Conservation (phyloP, 345 rosid species). For the Citrus reticulata region DNA sequence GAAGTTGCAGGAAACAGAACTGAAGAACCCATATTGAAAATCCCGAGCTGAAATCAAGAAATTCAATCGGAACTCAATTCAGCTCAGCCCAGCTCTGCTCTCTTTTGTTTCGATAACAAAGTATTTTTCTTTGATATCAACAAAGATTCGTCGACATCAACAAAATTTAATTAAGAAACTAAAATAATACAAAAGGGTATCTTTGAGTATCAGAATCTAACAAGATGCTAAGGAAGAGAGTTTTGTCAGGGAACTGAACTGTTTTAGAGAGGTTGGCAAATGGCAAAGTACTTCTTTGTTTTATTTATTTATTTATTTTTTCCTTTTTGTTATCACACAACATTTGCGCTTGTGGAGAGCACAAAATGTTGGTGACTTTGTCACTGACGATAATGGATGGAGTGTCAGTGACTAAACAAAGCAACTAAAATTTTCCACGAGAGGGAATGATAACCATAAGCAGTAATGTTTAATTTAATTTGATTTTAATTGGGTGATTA, state of each 20-base stretch:
- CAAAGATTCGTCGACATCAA: neutral
- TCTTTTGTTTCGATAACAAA: neutral
- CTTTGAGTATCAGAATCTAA: neutral
- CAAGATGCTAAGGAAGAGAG: slow-evolving; percentile 13
- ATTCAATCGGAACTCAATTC: neutral
- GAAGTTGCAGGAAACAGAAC: slow-evolving; percentile 62
- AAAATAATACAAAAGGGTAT: slow-evolving; percentile 1
- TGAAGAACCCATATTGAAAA: slow-evolving; percentile 65
- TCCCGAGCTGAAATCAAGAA: neutral
- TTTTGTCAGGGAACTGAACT: slow-evolving; percentile 4
- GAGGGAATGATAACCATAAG: neutral
- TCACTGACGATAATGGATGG: neutral
- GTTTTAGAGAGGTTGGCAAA: neutral
- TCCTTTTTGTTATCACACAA: neutral
- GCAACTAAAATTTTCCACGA: neutral
- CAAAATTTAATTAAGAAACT: neutral
- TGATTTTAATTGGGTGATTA: too few relatives aligned
- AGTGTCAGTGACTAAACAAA: neutral
- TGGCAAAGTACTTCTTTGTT: neutral
- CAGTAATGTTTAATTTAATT: too few relatives aligned
- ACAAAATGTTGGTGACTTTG: neutral
- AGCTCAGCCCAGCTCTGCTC: neutral
- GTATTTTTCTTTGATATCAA: neutral
- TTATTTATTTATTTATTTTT: neutral
- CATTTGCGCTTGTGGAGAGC: neutral